Percentiles rank a stretch among this genome's conserved stretches.
Evolutionary conservation across 164 flowering plant genomes (phyloP).

Genomic region (Stephania japonica): DNA sequence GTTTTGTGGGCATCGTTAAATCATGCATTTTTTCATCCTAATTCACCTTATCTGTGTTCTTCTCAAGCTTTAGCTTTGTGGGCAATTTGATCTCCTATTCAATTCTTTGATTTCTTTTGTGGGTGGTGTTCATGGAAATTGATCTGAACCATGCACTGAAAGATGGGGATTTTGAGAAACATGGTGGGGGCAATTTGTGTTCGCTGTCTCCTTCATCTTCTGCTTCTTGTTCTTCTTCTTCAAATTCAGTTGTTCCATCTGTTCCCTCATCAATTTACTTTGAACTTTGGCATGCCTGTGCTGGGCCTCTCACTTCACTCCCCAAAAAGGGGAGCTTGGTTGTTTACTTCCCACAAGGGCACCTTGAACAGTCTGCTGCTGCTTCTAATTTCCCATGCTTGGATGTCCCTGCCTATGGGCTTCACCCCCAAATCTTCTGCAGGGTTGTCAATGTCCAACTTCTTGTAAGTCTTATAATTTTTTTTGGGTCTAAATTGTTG

Average conservation of each 20-base stretch:
- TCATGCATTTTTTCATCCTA: background rate
- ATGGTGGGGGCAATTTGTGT: slow-evolving; percentile 26
- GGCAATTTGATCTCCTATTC: slow-evolving; percentile 5
- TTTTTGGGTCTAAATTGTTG: background rate
- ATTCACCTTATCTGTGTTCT: slow-evolving; percentile 22
- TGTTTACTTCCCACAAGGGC: slow-evolving; percentile 94
- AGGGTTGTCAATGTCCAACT: slow-evolving; percentile 72
- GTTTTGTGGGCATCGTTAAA: slow-evolving; percentile 19
- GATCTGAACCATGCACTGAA: slow-evolving; percentile 67
- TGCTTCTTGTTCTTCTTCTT: slow-evolving; percentile 39
- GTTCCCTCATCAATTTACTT: slow-evolving; percentile 44
- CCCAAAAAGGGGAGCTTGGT: slow-evolving; percentile 84
- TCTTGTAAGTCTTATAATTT: slow-evolving; percentile 42
- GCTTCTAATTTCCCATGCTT: slow-evolving; percentile 41
- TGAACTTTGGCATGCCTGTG: slow-evolving; percentile 95
- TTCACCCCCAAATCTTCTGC: slow-evolving; percentile 82
- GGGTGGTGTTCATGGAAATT: slow-evolving; percentile 69
- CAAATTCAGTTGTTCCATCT: slow-evolving; percentile 33
- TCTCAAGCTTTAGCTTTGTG: slow-evolving; percentile 18
- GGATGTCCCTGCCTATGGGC: slow-evolving; percentile 60
- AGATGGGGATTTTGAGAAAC: slow-evolving; percentile 45
- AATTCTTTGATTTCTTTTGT: slow-evolving; percentile 3
- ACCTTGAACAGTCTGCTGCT: slow-evolving; percentile 66
- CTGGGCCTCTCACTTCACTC: slow-evolving; percentile 76
- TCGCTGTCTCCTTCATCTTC: slow-evolving; percentile 25